These are phyloP conservation scores for Fulvia fulva DNA, from an alignment of 2,329 filamentous ascomycete genomes.

Conservation along the genomic window DNA sequence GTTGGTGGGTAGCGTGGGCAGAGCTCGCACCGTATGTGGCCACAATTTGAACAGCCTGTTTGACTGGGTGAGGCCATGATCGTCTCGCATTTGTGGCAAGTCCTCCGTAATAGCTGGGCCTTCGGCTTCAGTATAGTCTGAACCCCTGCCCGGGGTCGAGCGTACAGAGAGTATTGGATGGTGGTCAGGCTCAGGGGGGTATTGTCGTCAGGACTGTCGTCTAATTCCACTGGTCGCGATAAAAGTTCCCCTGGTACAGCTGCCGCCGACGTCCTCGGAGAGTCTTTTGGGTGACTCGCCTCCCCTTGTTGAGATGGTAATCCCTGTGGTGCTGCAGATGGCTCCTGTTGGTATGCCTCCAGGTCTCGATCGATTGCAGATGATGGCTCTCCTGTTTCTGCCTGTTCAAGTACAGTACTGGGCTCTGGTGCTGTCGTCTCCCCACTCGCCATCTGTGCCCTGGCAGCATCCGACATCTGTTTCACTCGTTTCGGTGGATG, in stretches of 20 bases:
- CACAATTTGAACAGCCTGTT: conserved; percentile 58
- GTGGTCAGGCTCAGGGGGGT: conserved; percentile 2
- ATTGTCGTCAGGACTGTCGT: conserved; percentile 8
- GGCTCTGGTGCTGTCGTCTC: conserved; percentile 1
- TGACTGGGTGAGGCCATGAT: conserved; percentile 1
- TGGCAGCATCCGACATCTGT: conserved; percentile 50
- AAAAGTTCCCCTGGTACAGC: neutral
- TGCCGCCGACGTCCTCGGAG: conserved; percentile 4
- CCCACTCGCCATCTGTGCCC: conserved; percentile 38
- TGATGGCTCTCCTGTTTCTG: neutral
- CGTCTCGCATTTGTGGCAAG: conserved; percentile 66
- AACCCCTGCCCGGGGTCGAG: conserved; percentile 24
- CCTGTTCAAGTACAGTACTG: conserved; percentile 10
- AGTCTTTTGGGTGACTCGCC: neutral
- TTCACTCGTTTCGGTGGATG: conserved; percentile 65
- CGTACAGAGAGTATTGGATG: conserved; percentile 20
- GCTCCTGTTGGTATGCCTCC: neutral
- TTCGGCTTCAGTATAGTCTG: conserved; percentile 60
- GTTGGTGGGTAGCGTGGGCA: conserved; percentile 74
- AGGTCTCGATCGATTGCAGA: conserved; percentile 1
- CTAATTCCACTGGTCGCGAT: conserved; percentile 2
- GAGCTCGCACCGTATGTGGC: conserved; percentile 71
- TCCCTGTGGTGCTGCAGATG: conserved; percentile 3
- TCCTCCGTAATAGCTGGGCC: conserved; percentile 70
- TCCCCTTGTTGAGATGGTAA: neutral